A percentile compares a stretch with the other conserved stretches of the same genome.
These are phyloP conservation scores for Nymphaea thermarum DNA, from an alignment of 164 flowering plant species.

Conservation along the genomic window DNA sequence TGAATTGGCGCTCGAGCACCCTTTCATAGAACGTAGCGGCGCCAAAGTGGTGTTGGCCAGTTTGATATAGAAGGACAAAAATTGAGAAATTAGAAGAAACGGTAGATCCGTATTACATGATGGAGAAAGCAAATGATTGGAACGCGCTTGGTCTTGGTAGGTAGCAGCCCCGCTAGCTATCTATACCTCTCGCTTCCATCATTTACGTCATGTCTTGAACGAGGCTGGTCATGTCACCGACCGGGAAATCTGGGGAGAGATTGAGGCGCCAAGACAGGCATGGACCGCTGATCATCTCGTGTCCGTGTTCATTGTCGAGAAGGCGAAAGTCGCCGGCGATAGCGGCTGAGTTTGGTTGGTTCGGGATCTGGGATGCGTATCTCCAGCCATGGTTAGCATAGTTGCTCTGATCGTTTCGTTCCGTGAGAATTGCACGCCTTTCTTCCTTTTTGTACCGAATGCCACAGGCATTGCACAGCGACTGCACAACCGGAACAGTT, in stretches of 20 bases:
- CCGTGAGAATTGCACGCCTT: slow-evolving; percentile 56
- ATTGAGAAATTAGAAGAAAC: too few relatives aligned
- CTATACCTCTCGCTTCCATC: too few relatives aligned
- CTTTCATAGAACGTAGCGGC: too few relatives aligned
- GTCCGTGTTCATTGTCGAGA: slow-evolving; percentile 30
- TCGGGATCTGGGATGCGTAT: slow-evolving; percentile 14
- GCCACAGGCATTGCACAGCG: slow-evolving; percentile 97
- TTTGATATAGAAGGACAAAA: too few relatives aligned
- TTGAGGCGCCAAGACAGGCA: slow-evolving; percentile 78
- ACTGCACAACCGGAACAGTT: slow-evolving; percentile 30
- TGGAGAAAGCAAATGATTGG: too few relatives aligned
- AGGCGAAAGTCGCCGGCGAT: slow-evolving; percentile 40
- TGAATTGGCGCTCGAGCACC: too few relatives aligned
- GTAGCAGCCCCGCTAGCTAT: too few relatives aligned
- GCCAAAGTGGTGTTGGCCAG: too few relatives aligned
- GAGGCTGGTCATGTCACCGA: slow-evolving; percentile 42
- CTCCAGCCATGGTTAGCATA: slow-evolving; percentile 4
- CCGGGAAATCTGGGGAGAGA: slow-evolving; percentile 24
- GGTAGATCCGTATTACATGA: too few relatives aligned
- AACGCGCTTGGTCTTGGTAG: too few relatives aligned
- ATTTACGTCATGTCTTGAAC: slow-evolving; percentile 54
- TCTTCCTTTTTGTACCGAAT: slow-evolving; percentile 98
- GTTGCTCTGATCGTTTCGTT: slow-evolving; percentile 16
- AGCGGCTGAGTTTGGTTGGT: slow-evolving; percentile 21
- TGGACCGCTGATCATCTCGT: slow-evolving; percentile 23